Evolutionary conservation across 129 eudicot species (phyloP).

Genomic region (Flaveria brownii): DNA sequence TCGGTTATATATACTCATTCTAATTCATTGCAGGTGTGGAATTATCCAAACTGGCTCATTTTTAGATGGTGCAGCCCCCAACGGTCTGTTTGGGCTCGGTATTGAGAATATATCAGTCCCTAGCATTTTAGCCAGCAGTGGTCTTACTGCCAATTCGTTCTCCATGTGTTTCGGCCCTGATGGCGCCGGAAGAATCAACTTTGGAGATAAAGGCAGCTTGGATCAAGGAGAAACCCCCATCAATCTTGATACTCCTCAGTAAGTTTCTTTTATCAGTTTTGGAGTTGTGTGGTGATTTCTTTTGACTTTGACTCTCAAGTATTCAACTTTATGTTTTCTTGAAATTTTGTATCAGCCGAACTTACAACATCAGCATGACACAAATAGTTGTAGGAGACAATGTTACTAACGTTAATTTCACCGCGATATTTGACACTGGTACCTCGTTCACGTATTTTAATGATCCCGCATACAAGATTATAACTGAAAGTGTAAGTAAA

Average conservation of each 20-base stretch:
- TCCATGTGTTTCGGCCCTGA: conserved; percentile 85
- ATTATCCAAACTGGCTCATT: conserved; percentile 80
- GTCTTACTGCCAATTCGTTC: conserved; percentile 87
- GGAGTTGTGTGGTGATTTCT: not conserved
- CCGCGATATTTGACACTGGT: conserved; percentile 89
- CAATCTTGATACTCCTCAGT: conserved; percentile 59
- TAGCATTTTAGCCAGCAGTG: conserved; percentile 75
- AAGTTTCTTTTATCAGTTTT: conserved; percentile 25
- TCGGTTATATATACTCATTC: not conserved
- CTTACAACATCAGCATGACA: conserved; percentile 75
- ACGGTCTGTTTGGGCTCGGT: conserved; percentile 94
- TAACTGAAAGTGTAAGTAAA: conserved; percentile 65
- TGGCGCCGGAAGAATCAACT: conserved; percentile 74
- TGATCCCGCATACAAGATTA: conserved; percentile 71
- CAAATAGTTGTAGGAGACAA: conserved; percentile 57
- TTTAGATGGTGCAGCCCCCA: conserved; percentile 85
- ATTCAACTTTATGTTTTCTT: conserved; percentile 7
- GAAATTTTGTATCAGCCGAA: conserved; percentile 53
- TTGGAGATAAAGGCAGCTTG: conserved; percentile 84
- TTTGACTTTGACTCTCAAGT: not conserved
- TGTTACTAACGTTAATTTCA: conserved; percentile 46
- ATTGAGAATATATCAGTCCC: conserved; percentile 76
- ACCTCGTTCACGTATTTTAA: conserved; percentile 82
- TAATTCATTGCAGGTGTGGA: conserved; percentile 69
- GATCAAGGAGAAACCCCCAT: conserved; percentile 83